These are phyloP conservation scores for Metschnikowia lochheadii DNA, from an alignment of 805 yeast species.

Conservation along the genomic window DNA sequence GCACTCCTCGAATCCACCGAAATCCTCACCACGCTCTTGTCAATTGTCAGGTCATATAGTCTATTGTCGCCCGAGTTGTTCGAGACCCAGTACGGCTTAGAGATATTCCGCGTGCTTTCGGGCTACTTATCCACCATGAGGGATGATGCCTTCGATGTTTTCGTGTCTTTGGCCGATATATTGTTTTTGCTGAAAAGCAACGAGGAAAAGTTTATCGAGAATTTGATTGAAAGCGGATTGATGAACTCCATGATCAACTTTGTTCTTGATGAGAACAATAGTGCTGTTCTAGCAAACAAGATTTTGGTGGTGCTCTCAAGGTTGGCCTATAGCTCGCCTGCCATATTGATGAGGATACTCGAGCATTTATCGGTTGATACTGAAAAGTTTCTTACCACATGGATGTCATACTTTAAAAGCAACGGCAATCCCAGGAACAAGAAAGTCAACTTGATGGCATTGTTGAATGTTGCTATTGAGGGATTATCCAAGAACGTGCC, in stretches of 20 bases:
- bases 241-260: constrained; percentile 40
- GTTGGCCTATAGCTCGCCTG: constrained; percentile 32
- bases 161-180: constrained; percentile 53
- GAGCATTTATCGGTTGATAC: constrained; percentile 25
- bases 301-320: constrained; percentile 36
- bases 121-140: constrained; percentile 57
- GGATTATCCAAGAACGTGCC: constrained; percentile 23
- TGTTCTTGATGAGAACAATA: constrained; percentile 40
- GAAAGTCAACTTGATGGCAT: constrained; percentile 63
- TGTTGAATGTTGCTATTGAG: constrained; percentile 46
- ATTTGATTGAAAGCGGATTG: constrained; percentile 42
- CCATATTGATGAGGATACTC: constrained; percentile 31
- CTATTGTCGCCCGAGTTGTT: constrained; percentile 44
- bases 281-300: constrained; percentile 38
- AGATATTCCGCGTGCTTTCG: constrained; percentile 47
- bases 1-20: constrained; percentile 73
- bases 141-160: constrained; percentile 61
- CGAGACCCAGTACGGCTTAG: constrained; percentile 30
- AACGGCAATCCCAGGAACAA: constrained; percentile 73
- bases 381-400: constrained; percentile 24
- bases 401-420: constrained; percentile 43
- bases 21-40: constrained; percentile 58
- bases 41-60: constrained; percentile 60
- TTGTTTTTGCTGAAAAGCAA: constrained; percentile 31
- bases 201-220: constrained; percentile 25